These are phyloP conservation scores for Epichloe sp. DNA, from an alignment of 2,329 filamentous ascomycete species.

Conservation along the genomic window DNA sequence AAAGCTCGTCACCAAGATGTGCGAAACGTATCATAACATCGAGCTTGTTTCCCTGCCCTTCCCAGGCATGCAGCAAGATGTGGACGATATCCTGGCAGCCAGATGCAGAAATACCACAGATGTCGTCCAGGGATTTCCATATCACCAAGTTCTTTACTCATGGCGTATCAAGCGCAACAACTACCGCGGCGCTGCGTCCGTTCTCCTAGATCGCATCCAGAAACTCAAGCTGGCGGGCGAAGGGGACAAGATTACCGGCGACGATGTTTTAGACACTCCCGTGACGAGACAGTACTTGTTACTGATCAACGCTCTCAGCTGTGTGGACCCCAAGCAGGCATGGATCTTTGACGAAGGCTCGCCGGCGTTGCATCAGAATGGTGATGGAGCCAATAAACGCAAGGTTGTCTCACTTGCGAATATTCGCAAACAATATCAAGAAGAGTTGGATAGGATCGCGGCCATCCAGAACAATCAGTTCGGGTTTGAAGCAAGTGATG, in stretches of 20 bases:
- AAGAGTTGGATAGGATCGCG: constrained; percentile 75
- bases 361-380: constrained; percentile 12
- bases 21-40: constrained; percentile 49
- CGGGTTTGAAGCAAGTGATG: constrained; percentile 49
- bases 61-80: constrained; percentile 59
- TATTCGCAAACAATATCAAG: constrained; percentile 77
- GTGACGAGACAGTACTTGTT: constrained; percentile 71
- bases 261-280: constrained; percentile 47
- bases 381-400: constrained; percentile 36
- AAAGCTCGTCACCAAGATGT: constrained; percentile 57
- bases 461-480: constrained; percentile 85
- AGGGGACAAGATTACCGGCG: constrained; percentile 40
- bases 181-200: constrained; percentile 64
- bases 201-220: constrained; percentile 50
- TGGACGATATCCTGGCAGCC: constrained; percentile 65
- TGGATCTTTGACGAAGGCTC: constrained; percentile 50
- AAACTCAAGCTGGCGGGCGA: constrained; percentile 46
- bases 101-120: constrained; percentile 59
- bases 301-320: constrained; percentile 84
- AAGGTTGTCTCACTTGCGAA: constrained; percentile 77
- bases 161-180: constrained; percentile 77
- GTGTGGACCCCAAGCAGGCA: constrained; percentile 64
- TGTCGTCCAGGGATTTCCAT: constrained; percentile 57
- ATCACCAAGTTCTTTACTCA: constrained; percentile 81
- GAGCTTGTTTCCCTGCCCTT: constrained; percentile 68